These are phyloP conservation scores for Casaregolazyma suthepensis DNA, from an alignment of 1,139 yeast species.

Conservation along the genomic window DNA sequence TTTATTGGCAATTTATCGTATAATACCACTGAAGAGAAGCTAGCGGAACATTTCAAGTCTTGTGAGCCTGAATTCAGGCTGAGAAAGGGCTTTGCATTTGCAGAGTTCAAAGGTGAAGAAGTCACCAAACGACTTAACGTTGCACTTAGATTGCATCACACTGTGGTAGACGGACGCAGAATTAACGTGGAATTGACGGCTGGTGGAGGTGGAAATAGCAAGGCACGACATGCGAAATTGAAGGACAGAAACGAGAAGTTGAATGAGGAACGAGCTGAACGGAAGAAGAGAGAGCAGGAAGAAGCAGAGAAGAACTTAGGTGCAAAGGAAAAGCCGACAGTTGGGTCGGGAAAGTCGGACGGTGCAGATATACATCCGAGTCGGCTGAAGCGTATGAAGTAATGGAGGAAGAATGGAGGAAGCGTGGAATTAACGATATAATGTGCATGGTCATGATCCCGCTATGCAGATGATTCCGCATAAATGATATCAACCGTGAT, in stretches of 20 bases:
- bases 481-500: no score
- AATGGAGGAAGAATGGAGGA: background rate
- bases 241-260: constrained; percentile 72
- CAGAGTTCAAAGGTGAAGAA: constrained; percentile 68
- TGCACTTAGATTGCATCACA: constrained; percentile 78
- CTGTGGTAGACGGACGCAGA: constrained; percentile 58
- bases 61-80: constrained; percentile 70
- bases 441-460: background rate
- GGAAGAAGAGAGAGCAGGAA: constrained; percentile 23
- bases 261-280: constrained; percentile 52
- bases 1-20: constrained; percentile 93
- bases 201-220: constrained; percentile 96
- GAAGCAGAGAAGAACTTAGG: constrained; percentile 14
- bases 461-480: background rate
- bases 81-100: constrained; percentile 83
- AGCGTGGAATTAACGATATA: background rate
- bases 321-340: constrained; percentile 3
- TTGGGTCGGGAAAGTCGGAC: background rate
- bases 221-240: constrained; percentile 61
- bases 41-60: constrained; percentile 68
- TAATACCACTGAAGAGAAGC: constrained; percentile 54
- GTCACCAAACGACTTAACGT: constrained; percentile 66
- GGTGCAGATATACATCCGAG: constrained; percentile 8
- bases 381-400: constrained; percentile 2
- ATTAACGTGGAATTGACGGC: constrained; percentile 95